phyloP scores from a whole-genome alignment of 495 filamentous ascomycete species.

The Hypoxylon trugodes region DNA sequence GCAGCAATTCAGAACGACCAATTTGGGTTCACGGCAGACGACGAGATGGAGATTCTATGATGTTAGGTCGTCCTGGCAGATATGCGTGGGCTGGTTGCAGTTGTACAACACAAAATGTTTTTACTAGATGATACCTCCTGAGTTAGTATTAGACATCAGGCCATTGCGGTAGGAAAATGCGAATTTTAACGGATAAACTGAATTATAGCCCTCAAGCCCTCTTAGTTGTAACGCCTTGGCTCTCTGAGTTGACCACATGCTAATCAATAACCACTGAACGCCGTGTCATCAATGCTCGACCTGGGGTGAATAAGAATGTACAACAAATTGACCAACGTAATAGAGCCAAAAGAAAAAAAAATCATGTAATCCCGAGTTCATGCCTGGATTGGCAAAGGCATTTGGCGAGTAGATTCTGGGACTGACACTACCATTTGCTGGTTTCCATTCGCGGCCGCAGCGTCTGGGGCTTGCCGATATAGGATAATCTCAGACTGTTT shows the following conservation, averaged over 20 bases:
- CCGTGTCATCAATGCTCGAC: conserved; percentile 41
- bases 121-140: conserved; percentile 45
- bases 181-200: conserved; percentile 24
- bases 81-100: conserved; percentile 13
- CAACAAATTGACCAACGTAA: conserved; percentile 14
- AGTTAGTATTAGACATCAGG: conserved; percentile 22
- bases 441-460: conserved; percentile 48
- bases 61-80: conserved; percentile 10
- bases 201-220: conserved; percentile 17
- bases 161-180: conserved; percentile 7
- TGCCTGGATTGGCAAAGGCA: conserved; percentile 32
- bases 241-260: conserved; percentile 33
- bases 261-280: conserved; percentile 41
- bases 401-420: conserved; percentile 36
- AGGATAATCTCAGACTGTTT: conserved; percentile 99
- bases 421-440: conserved; percentile 36
- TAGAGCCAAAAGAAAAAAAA: conserved; percentile 1
- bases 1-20: conserved; percentile 67
- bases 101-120: conserved; percentile 40
- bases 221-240: conserved; percentile 38
- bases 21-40: conserved; percentile 60
- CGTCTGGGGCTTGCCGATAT: conserved; percentile 89
- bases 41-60: conserved; percentile 56
- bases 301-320: conserved; percentile 28
- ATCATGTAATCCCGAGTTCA: conserved; percentile 2